phyloP scores from a whole-genome alignment of 257 asterid genomes.

The Solanum corneliomulleri region DNA sequence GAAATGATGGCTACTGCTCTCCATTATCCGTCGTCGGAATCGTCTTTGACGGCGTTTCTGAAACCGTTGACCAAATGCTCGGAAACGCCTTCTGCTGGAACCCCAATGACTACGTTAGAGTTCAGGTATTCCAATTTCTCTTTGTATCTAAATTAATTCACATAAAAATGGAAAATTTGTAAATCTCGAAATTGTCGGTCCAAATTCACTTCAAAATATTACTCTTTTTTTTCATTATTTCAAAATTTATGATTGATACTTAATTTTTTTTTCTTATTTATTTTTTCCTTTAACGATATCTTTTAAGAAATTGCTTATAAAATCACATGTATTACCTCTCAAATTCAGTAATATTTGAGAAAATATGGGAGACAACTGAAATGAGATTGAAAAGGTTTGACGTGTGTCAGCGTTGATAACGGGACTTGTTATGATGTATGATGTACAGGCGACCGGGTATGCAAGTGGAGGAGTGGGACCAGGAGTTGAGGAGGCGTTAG shows the following conservation, averaged over 20 bases:
- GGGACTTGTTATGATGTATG: not conserved
- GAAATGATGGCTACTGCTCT: conserved; percentile 43
- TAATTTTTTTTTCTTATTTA: no score
- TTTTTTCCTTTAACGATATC: no score
- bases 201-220: not conserved
- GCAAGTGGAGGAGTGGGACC: conserved; percentile 16
- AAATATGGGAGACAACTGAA: not conserved
- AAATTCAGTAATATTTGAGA: not conserved
- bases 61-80: conserved; percentile 81
- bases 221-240: not conserved
- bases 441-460: conserved; percentile 46
- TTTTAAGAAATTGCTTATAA: no score
- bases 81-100: conserved; percentile 94
- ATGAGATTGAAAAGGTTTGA: not conserved
- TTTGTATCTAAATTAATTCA: not conserved
- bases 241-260: no score
- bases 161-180: not conserved
- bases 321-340: no score
- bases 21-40: conserved; percentile 52
- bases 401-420: not conserved
- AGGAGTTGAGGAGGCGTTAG: conserved; percentile 33
- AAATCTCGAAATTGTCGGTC: not conserved
- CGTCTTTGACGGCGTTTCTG: conserved; percentile 84
- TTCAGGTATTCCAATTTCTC: conserved; percentile 48
- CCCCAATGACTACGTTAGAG: conserved; percentile 65